Evolutionary conservation across 108 stramenopile species (phyloP).

Genomic region (Cylindrotheca closterium): DNA sequence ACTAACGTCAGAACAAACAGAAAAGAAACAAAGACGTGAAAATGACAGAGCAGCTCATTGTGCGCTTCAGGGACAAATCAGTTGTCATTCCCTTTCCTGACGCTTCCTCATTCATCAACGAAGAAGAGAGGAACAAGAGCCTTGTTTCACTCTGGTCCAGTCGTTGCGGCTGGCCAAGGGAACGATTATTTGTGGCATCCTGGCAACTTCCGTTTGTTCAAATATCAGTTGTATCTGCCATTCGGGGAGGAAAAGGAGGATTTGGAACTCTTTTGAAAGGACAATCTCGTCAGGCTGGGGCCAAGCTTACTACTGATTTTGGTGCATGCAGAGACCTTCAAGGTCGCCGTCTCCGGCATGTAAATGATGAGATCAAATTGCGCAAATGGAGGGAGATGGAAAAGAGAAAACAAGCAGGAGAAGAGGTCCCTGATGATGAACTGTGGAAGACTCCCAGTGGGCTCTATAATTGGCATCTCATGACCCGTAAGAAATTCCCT

Average conservation of each 20-base stretch:
- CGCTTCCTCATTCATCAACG: neutral
- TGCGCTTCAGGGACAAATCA: constrained; percentile 10
- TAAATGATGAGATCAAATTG: constrained; percentile 95
- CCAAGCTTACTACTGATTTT: constrained; percentile 91
- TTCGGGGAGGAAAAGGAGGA: constrained; percentile 90
- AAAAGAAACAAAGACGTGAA: too few species aligned
- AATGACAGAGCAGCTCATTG: constrained; percentile 2
- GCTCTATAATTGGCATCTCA: constrained; percentile 92
- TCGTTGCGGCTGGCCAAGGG: constrained; percentile 1
- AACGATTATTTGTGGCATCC: constrained; percentile 1
- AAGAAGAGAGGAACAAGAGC: neutral
- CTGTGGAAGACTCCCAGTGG: constrained; percentile 79
- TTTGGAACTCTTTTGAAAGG: constrained; percentile 95
- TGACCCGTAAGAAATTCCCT: constrained; percentile 48
- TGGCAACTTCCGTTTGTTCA: constrained; percentile 22
- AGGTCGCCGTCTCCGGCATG: constrained; percentile 95
- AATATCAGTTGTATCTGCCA: neutral
- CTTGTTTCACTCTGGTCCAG: constrained; percentile 5
- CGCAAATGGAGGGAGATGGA: constrained; percentile 80
- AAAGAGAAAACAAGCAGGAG: constrained; percentile 44
- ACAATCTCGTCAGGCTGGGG: constrained; percentile 88
- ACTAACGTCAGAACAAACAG: too few species aligned
- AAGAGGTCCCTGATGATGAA: constrained; percentile 34
- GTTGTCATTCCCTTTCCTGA: neutral
- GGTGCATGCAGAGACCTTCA: constrained; percentile 97